Evolutionary conservation across 2,329 filamentous ascomycete species (phyloP), one percentile per base, ranked within the genome.

Genomic region (Grosmannia clavigera): DNA sequence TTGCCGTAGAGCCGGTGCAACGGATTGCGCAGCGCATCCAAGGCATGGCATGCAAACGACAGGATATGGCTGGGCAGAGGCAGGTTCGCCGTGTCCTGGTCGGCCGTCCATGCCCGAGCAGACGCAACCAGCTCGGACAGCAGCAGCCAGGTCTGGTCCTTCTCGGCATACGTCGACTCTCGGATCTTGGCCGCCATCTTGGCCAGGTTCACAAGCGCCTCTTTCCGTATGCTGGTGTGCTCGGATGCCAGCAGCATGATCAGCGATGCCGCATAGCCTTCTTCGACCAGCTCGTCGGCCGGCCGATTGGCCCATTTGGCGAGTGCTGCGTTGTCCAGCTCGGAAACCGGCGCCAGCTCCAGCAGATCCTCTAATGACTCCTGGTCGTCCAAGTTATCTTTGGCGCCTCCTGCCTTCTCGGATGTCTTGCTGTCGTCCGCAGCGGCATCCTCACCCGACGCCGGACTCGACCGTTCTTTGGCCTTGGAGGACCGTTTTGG

Each of bases 1-100:
- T 96, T 96, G 61, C 84, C 82, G 70, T 96, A 97, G 46, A 96
- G 81, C 62, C 82, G 83, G 68, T 95, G 90, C 19, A 90, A 78
- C 0, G 92, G 92, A 63, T 90, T 85, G 27, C 79, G 81, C 54
- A 95, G 74, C 19, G 95, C 83, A 1, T 80, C 75, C 9, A 95
- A 77, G 1, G 85, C 83, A 64, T 84, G 83, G 55, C 81, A 79
- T 9, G 90, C 86, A 66, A 96, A 94, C 12, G 87, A 82, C n/a
- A 85, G 81, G 6, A 90, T 83, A 14, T 90, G 78, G 62, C 86
- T 90, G 0, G 91, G 86, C 3, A 95, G 75, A 1, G 86, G 80
- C 55, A 27, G 33, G 11, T 46, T 48, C 1, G 57, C 59, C 19
- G 59, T 54, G 29, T 40, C 58, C 3, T 74, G 74, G 9, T 75